Percentiles rank a stretch among this genome's conserved stretches.
Conservation (phyloP, 2,329 filamentous ascomycete genomes). For the Aspergillus intermedius region DNA sequence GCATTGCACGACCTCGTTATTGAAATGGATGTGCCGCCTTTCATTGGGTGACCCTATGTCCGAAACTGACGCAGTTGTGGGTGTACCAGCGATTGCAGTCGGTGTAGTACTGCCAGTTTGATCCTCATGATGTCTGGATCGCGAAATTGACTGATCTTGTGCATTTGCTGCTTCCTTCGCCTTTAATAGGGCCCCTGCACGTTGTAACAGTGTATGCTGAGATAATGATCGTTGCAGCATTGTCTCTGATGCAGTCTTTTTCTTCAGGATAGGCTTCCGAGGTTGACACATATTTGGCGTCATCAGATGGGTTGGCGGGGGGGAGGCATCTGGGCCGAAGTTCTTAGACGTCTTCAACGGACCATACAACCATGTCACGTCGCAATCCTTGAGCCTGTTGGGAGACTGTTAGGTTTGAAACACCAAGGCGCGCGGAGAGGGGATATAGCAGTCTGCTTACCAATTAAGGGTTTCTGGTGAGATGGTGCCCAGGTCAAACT, state of each 20-base stretch:
- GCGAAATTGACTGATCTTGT: slow-evolving; percentile 38
- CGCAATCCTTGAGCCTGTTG: slow-evolving; percentile 84
- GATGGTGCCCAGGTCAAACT: slow-evolving; percentile 78
- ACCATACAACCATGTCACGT: slow-evolving; percentile 96
- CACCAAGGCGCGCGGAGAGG: neutral
- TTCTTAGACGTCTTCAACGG: slow-evolving; percentile 69
- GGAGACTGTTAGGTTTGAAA: slow-evolving; percentile 5
- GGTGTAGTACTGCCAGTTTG: slow-evolving; percentile 19
- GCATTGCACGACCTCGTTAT: slow-evolving; percentile 91
- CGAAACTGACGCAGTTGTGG: slow-evolving; percentile 64
- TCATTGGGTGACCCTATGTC: slow-evolving; percentile 58
- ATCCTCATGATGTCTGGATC: neutral
- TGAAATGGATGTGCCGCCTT: slow-evolving; percentile 88
- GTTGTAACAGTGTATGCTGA: slow-evolving; percentile 79
- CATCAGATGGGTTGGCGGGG: slow-evolving; percentile 50
- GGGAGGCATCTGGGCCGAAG: slow-evolving; percentile 43
- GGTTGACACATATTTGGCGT: slow-evolving; percentile 62
- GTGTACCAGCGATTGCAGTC: slow-evolving; percentile 48
- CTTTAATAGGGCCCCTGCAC: slow-evolving; percentile 78
- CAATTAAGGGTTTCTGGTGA: slow-evolving; percentile 91
- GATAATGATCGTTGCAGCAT: slow-evolving; percentile 88
- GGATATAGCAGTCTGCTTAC: slow-evolving; percentile 46
- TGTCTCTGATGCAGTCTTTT: slow-evolving; percentile 89
- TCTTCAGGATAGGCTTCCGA: slow-evolving; percentile 90
- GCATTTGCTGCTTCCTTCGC: slow-evolving; percentile 62